Evolutionary conservation across 352 stramenopile genomes (phyloP).

Genomic region (Phytophthora fragariaefolia): DNA sequence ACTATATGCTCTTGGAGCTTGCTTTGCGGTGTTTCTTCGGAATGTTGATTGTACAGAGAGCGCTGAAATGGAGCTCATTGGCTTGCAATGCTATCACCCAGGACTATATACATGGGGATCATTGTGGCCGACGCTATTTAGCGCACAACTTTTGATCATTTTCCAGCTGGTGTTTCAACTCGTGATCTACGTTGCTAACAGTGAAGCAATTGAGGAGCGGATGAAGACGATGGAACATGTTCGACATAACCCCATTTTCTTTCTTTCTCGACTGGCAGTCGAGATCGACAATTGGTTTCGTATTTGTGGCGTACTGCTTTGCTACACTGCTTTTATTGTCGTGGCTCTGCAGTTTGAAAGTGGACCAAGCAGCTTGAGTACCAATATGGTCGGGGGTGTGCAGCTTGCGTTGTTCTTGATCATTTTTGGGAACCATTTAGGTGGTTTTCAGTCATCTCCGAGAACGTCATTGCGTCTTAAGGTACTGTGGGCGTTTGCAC

Average conservation of each 20-base stretch:
- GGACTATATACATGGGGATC: constrained; percentile 65
- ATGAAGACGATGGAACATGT: constrained; percentile 65
- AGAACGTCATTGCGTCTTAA: constrained; percentile 77
- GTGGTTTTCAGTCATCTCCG: constrained; percentile 63
- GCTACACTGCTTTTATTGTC: constrained; percentile 76
- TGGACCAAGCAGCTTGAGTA: constrained; percentile 56
- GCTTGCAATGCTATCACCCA: constrained; percentile 74
- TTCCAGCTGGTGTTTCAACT: constrained; percentile 87
- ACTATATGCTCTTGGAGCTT: constrained; percentile 71
- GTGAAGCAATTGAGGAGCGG: constrained; percentile 69
- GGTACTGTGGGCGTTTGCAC: constrained; percentile 77
- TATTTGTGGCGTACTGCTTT: constrained; percentile 63
- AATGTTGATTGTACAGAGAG: constrained; percentile 75
- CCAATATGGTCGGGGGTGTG: constrained; percentile 66
- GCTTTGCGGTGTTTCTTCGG: constrained; percentile 77
- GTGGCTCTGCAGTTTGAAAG: constrained; percentile 73
- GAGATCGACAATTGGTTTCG: constrained; percentile 85
- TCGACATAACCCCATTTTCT: constrained; percentile 78
- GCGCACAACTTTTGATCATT: constrained; percentile 84
- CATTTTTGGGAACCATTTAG: constrained; percentile 77
- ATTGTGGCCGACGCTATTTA: constrained; percentile 85
- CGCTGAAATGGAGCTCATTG: constrained; percentile 60
- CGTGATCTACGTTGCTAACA: constrained; percentile 84
- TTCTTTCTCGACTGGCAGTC: constrained; percentile 70
- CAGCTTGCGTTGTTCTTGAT: constrained; percentile 72